Conservation (phyloP, 495 filamentous ascomycete genomes). For the Cercophora sp. region DNA sequence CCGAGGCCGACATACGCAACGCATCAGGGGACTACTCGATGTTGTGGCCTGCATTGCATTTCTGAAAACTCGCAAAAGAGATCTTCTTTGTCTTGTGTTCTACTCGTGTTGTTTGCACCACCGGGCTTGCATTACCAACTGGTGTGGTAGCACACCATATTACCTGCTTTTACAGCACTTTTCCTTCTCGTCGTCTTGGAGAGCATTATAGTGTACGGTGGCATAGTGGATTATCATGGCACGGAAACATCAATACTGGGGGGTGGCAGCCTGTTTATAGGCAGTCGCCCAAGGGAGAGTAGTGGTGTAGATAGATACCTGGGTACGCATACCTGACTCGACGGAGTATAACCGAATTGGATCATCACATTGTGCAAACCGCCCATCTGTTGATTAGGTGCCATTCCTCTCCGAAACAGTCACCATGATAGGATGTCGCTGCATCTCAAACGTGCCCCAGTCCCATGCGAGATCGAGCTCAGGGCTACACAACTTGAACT, state of each 20-base stretch:
- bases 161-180: not conserved
- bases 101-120: not conserved
- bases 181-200: not conserved
- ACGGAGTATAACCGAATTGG: not conserved
- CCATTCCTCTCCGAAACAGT: constrained; percentile 1
- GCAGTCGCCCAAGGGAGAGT: constrained; percentile 1
- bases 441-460: constrained; percentile 1
- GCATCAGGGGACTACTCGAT: constrained; percentile 30
- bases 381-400: not conserved
- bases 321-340: not conserved
- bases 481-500: not conserved
- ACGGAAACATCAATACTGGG: not conserved
- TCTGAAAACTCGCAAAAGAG: constrained; percentile 10
- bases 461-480: not conserved
- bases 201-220: not conserved
- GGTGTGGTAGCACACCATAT: not conserved
- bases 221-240: not conserved
- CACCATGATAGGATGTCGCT: constrained; percentile 1
- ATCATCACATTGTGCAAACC: not conserved
- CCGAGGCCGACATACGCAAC: constrained; percentile 15
- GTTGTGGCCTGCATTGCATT: constrained; percentile 34
- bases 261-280: not conserved
- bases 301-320: constrained; percentile 9
- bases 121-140: too few species aligned
- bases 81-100: constrained; percentile 3